A percentile compares a stretch with the other conserved stretches of the same genome.
Evolutionary conservation across 441 rosid species (phyloP).

Genomic region (Syzygium syzygioides): DNA sequence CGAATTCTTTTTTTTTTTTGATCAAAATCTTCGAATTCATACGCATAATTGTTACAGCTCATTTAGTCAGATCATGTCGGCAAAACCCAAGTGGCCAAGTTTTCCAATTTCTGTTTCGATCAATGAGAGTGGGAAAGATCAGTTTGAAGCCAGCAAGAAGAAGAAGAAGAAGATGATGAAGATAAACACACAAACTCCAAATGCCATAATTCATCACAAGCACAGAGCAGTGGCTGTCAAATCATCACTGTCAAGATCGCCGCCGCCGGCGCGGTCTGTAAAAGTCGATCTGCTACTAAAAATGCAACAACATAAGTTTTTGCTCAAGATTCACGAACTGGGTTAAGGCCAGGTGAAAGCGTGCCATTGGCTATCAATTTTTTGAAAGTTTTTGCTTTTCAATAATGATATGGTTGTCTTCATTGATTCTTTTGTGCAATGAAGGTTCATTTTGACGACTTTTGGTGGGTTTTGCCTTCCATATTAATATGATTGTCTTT

Average conservation of each 20-base stretch:
- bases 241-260: background rate
- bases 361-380: background rate
- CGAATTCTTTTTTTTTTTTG: too few species aligned
- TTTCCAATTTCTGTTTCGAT: background rate
- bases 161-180: background rate
- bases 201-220: slow-evolving; percentile 4
- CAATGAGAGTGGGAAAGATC: background rate
- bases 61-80: background rate
- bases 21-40: background rate
- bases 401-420: background rate
- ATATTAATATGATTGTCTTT: background rate
- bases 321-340: background rate
- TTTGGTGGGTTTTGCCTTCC: background rate
- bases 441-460: background rate
- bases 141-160: background rate
- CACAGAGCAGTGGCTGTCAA: slow-evolving; percentile 15
- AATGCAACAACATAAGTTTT: too few species aligned
- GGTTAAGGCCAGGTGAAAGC: background rate
- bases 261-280: background rate
- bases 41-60: background rate
- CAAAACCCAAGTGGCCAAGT: background rate
- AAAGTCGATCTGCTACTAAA: too few species aligned
- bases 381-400: background rate
- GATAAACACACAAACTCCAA: background rate
- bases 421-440: background rate